Evolutionary conservation across 1,284 basidiomycete genomes (phyloP).

Genomic region (Ustilago lituana): DNA sequence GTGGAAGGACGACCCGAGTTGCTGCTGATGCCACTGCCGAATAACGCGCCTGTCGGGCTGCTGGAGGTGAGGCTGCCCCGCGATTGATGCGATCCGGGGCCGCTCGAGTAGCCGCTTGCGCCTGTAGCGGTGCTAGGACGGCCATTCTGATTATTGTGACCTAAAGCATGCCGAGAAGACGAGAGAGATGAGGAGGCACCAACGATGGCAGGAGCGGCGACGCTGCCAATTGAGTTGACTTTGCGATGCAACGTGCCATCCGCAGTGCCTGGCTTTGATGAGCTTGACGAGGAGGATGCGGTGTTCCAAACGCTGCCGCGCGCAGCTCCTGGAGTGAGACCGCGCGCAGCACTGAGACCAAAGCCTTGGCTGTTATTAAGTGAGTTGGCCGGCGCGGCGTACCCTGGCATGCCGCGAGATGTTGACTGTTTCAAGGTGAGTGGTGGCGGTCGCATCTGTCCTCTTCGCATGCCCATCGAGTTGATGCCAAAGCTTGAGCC

Average conservation of each 20-base stretch:
- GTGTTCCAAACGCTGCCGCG: constrained; percentile 37
- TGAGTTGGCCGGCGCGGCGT: constrained; percentile 33
- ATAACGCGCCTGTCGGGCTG: constrained; percentile 41
- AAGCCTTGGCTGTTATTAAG: constrained; percentile 51
- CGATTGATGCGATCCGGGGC: constrained; percentile 1
- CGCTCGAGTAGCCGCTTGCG: constrained; percentile 30
- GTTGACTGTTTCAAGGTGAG: constrained; percentile 44
- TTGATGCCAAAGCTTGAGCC: constrained; percentile 17
- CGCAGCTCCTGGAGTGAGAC: constrained; percentile 44
- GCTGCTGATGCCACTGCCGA: constrained; percentile 13
- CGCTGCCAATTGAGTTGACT: constrained; percentile 49
- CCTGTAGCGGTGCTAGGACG: constrained; percentile 59
- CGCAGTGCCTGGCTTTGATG: constrained; percentile 23
- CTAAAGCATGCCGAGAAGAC: constrained; percentile 11
- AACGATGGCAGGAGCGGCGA: constrained; percentile 19
- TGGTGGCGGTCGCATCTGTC: constrained; percentile 47
- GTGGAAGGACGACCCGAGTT: constrained; percentile 39
- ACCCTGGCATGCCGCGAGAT: constrained; percentile 45
- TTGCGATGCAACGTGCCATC: constrained; percentile 47
- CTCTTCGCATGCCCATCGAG: constrained; percentile 40
- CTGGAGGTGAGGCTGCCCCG: constrained; percentile 12
- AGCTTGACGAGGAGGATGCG: constrained; percentile 14
- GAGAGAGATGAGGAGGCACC: constrained; percentile 20
- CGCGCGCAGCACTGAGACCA: constrained; percentile 49
- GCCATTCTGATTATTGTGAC: constrained; percentile 13